A percentile compares a stretch with the other conserved stretches of the same genome.
Evolutionary conservation across 257 asterid genomes (phyloP).

Genomic region (Thymus mandschuricus): DNA sequence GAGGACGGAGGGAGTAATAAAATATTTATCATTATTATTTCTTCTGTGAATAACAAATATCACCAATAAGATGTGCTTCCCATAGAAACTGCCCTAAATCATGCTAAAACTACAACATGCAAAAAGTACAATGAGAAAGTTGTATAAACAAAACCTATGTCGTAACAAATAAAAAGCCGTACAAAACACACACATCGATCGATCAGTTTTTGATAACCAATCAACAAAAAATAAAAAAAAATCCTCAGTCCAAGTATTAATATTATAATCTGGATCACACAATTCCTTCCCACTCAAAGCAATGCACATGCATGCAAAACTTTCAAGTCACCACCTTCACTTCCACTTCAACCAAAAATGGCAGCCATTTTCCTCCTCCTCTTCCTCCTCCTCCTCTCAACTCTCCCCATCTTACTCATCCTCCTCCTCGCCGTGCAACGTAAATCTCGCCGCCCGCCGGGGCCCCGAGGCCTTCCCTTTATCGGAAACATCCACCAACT

Average conservation of each 20-base stretch:
- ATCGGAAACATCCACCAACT: conserved; percentile 1
- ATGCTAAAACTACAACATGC: background rate
- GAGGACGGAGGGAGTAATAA: no score
- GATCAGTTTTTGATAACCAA: background rate
- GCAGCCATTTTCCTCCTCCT: background rate
- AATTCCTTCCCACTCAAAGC: background rate
- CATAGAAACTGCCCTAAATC: background rate
- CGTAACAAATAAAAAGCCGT: background rate
- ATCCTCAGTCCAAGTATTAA: no score
- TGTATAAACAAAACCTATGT: background rate
- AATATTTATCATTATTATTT: no score
- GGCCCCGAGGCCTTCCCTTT: background rate
- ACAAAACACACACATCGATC: background rate
- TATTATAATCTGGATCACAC: background rate
- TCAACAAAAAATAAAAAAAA: background rate
- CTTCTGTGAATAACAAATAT: no score
- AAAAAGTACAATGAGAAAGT: background rate
- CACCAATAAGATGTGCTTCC: background rate
- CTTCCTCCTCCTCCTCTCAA: background rate
- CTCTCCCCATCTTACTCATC: background rate
- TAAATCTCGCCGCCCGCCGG: background rate
- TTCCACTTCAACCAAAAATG: background rate
- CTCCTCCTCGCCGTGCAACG: background rate
- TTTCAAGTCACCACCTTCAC: background rate
- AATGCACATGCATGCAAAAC: background rate